phyloP scores from a whole-genome alignment of 2,329 filamentous ascomycete species.

The Lasiodiplodia sp. region DNA sequence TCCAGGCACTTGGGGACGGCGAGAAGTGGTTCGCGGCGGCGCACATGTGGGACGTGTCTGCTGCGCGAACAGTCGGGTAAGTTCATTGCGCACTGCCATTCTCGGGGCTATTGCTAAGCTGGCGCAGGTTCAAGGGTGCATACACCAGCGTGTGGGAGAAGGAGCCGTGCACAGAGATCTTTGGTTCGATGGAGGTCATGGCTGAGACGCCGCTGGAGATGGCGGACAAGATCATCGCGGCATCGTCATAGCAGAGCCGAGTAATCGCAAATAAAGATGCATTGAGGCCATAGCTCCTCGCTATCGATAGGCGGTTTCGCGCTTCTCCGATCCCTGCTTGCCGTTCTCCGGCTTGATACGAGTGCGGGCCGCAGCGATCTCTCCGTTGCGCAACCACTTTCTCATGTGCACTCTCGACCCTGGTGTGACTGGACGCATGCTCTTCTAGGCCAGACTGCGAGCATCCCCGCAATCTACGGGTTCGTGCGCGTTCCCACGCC shows the following conservation, averaged over 20 bases:
- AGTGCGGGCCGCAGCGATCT: constrained; percentile 21
- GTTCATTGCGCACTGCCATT: constrained; percentile 34
- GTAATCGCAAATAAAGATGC: constrained; percentile 9
- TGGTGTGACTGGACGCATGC: background rate
- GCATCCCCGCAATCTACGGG: background rate
- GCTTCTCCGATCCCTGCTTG: constrained; percentile 25
- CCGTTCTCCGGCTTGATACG: constrained; percentile 28
- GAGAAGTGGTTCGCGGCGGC: constrained; percentile 65
- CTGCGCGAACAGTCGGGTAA: constrained; percentile 57
- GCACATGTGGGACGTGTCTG: constrained; percentile 67
- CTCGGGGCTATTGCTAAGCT: constrained; percentile 32
- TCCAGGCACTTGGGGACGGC: constrained; percentile 52
- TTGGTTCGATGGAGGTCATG: constrained; percentile 61
- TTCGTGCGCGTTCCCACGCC: background rate
- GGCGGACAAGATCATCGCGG: constrained; percentile 50
- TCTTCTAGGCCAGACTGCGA: background rate
- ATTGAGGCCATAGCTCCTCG: constrained; percentile 21
- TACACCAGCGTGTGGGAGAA: constrained; percentile 63
- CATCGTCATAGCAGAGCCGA: constrained; percentile 29
- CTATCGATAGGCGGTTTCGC: constrained; percentile 26
- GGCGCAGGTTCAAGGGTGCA: constrained; percentile 54
- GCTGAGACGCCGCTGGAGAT: constrained; percentile 57
- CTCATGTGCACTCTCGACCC: background rate
- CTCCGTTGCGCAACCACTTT: constrained; percentile 9
- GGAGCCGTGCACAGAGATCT: constrained; percentile 59